Base-by-base conservation (phyloP, 176 grass and related monocot species). In the Ananas comosus region DNA sequence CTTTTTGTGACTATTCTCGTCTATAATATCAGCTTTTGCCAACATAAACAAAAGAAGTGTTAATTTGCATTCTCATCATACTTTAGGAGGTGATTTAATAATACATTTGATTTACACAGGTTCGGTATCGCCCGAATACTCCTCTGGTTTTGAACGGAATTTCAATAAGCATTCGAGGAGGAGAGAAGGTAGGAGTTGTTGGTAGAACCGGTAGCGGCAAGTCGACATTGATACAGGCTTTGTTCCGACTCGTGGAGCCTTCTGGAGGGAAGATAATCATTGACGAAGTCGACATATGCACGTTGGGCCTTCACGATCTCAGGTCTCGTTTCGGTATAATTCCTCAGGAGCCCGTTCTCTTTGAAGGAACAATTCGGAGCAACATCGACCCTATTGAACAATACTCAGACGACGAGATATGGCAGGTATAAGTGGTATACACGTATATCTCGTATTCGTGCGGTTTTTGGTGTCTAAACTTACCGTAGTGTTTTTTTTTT, bases 121-220 rank as follows among this genome's bases (percentile, higher is more conserved):
- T 96, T 49, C 76, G 75, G 72, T 92, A 97, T 63, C 82, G 80
- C 48, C 81, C 81, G 13, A 86, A 87, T 14, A 65, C 88, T 66
- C 88, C 93, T 70, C 83, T 92, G 66, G 88, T 92, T 81, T 81
- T 96, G 13, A 84, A 84, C 61, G 93, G 88, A 53, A 73, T 96
- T 59, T 79, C 86, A 54, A 72, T 86, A 69, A 90, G 66, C 25
- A 86, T 97, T 53, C 79, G 69, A 48, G 89, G 93, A 54, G 89
- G 81, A 28, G 83, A 78, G 77, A 97, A 97, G 83, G 92, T 88
- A 7, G 93, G 93, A 27, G 81, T 96, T 59, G 93, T 96, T 28
- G 93, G 93, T 71, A 85, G 93, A 66, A 96, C 93, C 25, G 93
- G 93, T 53, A 90, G 88, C 63, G 93, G 93, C 67, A 96, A 96